Evolutionary conservation across 208 protist species (phyloP).

Genomic region (Wallacemonas sp.): DNA sequence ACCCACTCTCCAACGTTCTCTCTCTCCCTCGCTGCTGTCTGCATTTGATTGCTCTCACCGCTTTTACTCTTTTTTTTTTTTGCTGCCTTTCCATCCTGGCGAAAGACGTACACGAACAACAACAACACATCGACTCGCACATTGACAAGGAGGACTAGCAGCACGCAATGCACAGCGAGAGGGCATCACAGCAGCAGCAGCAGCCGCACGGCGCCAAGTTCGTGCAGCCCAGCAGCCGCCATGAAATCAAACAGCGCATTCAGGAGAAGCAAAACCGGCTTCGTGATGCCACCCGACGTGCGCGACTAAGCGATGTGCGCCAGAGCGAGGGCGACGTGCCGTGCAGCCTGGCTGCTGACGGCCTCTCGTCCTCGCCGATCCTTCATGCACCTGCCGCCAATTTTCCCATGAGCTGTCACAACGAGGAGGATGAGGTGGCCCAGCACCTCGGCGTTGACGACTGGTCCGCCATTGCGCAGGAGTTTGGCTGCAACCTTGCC

Average conservation of each 20-base stretch:
- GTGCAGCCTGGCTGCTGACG: background rate
- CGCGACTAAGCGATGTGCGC: slow-evolving; percentile 26
- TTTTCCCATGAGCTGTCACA: background rate
- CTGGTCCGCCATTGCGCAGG: slow-evolving; percentile 50
- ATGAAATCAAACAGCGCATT: slow-evolving; percentile 64
- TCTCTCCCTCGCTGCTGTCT: too few relatives aligned
- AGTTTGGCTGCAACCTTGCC: slow-evolving; percentile 60
- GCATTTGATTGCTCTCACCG: too few relatives aligned
- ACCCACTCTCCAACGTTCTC: too few relatives aligned
- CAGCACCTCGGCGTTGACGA: slow-evolving; percentile 24
- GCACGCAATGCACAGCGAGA: too few relatives aligned
- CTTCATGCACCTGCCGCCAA: too few relatives aligned
- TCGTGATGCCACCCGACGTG: slow-evolving; percentile 22
- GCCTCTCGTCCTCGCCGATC: too few relatives aligned
- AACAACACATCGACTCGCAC: too few relatives aligned
- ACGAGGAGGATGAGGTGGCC: background rate
- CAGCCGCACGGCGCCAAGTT: slow-evolving; percentile 15
- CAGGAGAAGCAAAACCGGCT: slow-evolving; percentile 40
- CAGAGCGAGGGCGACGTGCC: background rate
- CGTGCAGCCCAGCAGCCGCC: slow-evolving; percentile 22
- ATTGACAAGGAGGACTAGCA: too few relatives aligned
- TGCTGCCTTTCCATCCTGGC: too few relatives aligned
- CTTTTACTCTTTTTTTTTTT: too few relatives aligned
- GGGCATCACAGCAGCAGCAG: too few relatives aligned
- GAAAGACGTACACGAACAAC: too few relatives aligned